phyloP scores from a whole-genome alignment of 768 basidiomycete species.

The Lactarius tabidus region DNA sequence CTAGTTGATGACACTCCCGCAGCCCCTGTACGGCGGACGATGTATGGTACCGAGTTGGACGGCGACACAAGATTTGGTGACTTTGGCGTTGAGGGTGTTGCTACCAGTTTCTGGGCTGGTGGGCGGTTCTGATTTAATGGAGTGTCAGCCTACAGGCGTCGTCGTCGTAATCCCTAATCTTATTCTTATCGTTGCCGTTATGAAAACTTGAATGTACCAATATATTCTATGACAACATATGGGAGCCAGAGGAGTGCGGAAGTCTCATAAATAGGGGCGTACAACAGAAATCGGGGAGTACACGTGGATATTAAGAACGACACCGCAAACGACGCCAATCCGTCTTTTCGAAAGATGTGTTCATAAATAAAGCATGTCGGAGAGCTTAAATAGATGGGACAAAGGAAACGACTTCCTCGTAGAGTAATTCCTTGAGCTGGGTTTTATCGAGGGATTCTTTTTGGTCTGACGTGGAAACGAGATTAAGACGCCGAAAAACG shows the following conservation, averaged over 20 bases:
- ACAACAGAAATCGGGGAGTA: background rate
- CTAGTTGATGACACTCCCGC: conserved; percentile 43
- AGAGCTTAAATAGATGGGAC: conserved; percentile 50
- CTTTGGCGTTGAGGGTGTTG: conserved; percentile 75
- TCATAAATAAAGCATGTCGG: conserved; percentile 7
- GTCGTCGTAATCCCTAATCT: conserved; percentile 16
- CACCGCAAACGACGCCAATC: background rate
- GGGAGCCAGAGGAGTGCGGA: background rate
- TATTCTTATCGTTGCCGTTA: conserved; percentile 17
- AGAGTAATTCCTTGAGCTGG: conserved; percentile 79
- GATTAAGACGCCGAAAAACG: background rate
- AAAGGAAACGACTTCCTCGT: conserved; percentile 80
- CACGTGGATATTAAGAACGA: background rate
- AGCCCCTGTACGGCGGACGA: conserved; percentile 57
- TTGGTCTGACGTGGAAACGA: conserved; percentile 40
- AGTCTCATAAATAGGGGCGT: background rate
- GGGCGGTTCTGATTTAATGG: conserved; percentile 39
- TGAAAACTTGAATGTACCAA: conserved; percentile 15
- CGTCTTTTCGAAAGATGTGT: background rate
- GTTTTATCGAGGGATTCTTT: conserved; percentile 75
- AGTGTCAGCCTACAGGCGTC: background rate
- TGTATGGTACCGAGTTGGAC: conserved; percentile 85
- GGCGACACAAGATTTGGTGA: conserved; percentile 80
- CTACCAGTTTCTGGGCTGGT: conserved; percentile 64
- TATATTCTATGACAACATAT: conserved; percentile 4